Evolutionary conservation across 2,329 filamentous ascomycete species (phyloP).

Genomic region (Cladosporium oxysporum): DNA sequence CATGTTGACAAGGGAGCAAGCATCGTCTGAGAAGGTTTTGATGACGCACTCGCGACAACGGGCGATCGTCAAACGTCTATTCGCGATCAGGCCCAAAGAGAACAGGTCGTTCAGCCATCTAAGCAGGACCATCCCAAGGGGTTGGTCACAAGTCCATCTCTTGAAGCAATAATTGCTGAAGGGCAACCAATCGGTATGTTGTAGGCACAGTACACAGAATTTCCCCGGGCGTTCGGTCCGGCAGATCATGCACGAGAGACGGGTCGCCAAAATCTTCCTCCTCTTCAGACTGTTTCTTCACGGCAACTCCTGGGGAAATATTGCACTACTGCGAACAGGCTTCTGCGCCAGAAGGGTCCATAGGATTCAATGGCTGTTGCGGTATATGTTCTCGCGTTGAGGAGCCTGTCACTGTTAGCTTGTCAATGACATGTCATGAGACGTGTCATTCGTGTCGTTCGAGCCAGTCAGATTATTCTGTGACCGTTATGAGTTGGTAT

Average conservation of each 20-base stretch:
- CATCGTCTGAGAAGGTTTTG: not conserved
- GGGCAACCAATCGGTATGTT: not conserved
- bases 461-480: not conserved
- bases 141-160: not conserved
- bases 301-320: not conserved
- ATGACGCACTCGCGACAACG: not conserved
- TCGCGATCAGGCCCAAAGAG: not conserved
- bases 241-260: not conserved
- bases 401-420: not conserved
- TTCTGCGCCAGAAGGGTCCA: not conserved
- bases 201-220: not conserved
- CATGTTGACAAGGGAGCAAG: not conserved
- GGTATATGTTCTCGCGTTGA: not conserved
- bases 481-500: not conserved
- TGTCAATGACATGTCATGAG: not conserved
- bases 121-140: not conserved
- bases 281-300: not conserved
- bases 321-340: not conserved
- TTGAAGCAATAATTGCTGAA: not conserved
- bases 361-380: not conserved
- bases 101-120: not conserved
- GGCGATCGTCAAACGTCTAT: not conserved
- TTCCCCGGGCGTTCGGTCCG: conserved; percentile 7
- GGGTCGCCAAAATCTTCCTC: not conserved
- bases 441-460: no score